These are phyloP conservation scores for Luzula sylvatica DNA, from an alignment of 176 grass and related monocot genomes.

Conservation along the genomic window DNA sequence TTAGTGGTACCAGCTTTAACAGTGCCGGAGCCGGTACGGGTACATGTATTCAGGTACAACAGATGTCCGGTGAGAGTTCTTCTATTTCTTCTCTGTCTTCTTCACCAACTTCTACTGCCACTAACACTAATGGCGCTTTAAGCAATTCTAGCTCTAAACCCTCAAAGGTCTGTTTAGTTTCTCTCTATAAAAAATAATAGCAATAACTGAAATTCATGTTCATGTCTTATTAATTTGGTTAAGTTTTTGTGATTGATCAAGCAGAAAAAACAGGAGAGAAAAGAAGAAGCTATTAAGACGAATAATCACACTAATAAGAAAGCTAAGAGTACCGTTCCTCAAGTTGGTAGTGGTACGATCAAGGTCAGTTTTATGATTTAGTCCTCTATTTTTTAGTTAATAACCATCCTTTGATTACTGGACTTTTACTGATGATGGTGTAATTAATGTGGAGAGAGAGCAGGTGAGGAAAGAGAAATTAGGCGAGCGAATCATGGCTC, in stretches of 20 bases:
- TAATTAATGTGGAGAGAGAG: background rate
- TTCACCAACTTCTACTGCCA: constrained; percentile 19
- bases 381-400: background rate
- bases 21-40: background rate
- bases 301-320: constrained; percentile 7
- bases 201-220: too few relatives aligned
- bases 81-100: constrained; percentile 26
- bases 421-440: background rate
- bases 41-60: background rate
- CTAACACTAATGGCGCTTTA: constrained; percentile 7
- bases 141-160: constrained; percentile 8
- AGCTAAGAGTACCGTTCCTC: constrained; percentile 4
- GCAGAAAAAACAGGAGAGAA: constrained; percentile 22
- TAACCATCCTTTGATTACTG: background rate
- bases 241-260: background rate
- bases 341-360: constrained; percentile 15
- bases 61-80: constrained; percentile 23
- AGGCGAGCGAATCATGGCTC: constrained; percentile 29
- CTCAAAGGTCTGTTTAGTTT: constrained; percentile 7
- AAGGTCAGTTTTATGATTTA: constrained; percentile 6
- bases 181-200: too few relatives aligned
- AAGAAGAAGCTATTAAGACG: background rate
- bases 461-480: constrained; percentile 39
- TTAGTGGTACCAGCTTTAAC: too few relatives aligned
- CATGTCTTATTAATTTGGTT: background rate